Evolutionary conservation across 306 rosid genomes (phyloP).

Genomic region (Psophocarpus tetragonolobus): DNA sequence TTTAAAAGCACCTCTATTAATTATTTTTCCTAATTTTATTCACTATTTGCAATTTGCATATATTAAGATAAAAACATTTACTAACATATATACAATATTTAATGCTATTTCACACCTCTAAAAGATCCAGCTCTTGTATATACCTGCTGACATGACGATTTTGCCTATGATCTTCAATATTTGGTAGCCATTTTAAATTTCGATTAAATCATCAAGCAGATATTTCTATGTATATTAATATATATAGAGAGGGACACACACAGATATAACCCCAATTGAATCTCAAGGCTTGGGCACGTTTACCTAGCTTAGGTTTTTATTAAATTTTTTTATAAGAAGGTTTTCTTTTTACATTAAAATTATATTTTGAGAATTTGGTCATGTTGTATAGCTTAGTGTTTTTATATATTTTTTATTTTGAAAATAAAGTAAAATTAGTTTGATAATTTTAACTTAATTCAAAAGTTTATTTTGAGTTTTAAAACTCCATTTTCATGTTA

Average conservation of each 20-base stretch:
- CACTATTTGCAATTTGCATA: not conserved
- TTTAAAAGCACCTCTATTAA: not conserved
- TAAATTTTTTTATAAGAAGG: too few relatives aligned
- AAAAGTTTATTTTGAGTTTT: not conserved
- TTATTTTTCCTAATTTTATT: not conserved
- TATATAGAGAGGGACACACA: too few relatives aligned
- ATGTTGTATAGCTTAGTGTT: too few relatives aligned
- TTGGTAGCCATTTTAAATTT: not conserved
- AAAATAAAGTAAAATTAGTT: not conserved
- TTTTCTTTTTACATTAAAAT: not conserved
- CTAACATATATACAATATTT: not conserved
- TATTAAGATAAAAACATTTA: not conserved
- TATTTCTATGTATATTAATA: not conserved
- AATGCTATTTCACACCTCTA: not conserved
- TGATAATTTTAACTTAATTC: not conserved
- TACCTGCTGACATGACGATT: not conserved
- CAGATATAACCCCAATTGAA: too few relatives aligned
- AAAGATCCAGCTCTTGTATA: not conserved
- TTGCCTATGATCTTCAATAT: not conserved
- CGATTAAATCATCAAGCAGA: not conserved
- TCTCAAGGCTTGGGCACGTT: too few relatives aligned
- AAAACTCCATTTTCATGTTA: not conserved
- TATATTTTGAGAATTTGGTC: too few relatives aligned
- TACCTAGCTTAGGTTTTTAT: too few relatives aligned
- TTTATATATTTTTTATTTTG: too few relatives aligned